A percentile compares a stretch with the other conserved stretches of the same genome.
These are phyloP conservation scores for Triticum dicoccoides DNA, from an alignment of 176 grass and related monocot genomes.

Conservation along the genomic window DNA sequence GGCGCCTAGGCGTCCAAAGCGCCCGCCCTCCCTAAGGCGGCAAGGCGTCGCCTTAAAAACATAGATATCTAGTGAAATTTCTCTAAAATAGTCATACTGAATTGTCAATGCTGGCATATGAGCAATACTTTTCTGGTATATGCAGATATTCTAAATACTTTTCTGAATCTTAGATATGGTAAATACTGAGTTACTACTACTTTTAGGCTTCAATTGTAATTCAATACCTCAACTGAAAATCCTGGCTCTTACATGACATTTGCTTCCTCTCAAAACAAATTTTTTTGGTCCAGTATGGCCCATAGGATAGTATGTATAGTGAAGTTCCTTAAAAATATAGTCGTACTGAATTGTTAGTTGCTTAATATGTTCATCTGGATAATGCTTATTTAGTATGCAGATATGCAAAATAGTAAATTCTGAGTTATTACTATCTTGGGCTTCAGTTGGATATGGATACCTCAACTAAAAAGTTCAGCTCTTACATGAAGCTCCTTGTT, in stretches of 20 bases:
- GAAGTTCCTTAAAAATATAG: background rate
- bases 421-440: background rate
- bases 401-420: background rate
- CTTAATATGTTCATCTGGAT: background rate
- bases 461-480: background rate
- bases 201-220: background rate
- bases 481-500: constrained; percentile 10
- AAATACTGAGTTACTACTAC: background rate
- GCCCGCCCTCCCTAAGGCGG: too few species aligned
- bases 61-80: background rate
- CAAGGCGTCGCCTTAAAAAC: too few species aligned
- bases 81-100: background rate
- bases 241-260: background rate
- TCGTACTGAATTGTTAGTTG: background rate
- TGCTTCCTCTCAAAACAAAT: background rate
- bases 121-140: background rate
- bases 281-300: background rate
- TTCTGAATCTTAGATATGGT: background rate
- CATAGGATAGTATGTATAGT: background rate
- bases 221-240: background rate
- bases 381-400: background rate
- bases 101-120: background rate
- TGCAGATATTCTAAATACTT: background rate
- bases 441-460: constrained; percentile 1
- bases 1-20: too few species aligned